Evolutionary conservation across 1,284 basidiomycete species (phyloP), one percentile per base, ranked within the genome.

Genomic region (Heterobasidion parviporum): DNA sequence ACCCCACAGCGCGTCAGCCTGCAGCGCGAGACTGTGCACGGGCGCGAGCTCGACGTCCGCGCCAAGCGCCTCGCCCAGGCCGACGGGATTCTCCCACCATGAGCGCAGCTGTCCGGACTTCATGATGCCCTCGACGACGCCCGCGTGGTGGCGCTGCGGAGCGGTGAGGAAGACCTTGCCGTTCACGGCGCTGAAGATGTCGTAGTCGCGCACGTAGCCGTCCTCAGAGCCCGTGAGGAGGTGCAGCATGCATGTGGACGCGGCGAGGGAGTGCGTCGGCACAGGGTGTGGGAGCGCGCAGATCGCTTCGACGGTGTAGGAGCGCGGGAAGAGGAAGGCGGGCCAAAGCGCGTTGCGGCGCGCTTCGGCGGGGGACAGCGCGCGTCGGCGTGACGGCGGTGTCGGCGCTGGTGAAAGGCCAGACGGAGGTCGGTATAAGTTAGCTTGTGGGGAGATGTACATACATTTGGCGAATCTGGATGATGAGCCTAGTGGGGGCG

Each of bases 121-220:
- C 77, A 92, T 90, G 52, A 92, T 87, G 14, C 92, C 91, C 68
- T 98, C 95, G 6, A 95, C 93, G 16, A 97, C 83, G 50, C 88
- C 89, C 52, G 90, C 92, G 59, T 94, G 89, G 61, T 91, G 87
- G 52, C 93, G 77, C 66, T 96, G 92, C 55, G 93, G 93, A 41
- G 93, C 90, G 38, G 91, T 95, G 61, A 98, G 79, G 66, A 93
- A 86, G 43, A 85, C 84, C 63, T 90, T 90, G 56, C 92, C 87
- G 67, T 97, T 98, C 53, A 93, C 87, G 49, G 90, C 87, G 26
- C 87, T 71, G 71, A 92, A 95, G 54, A 96, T 82, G 69, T 98
- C 94, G 73, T 97, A 98, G 70, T 92, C 84, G 45, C 95, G 84
- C 49, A 98, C 87, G 64, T 93, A 94, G 9, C 95, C 95, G 69